Conservation (phyloP, 1,139 yeast genomes). For the Kazachstania sp. region DNA sequence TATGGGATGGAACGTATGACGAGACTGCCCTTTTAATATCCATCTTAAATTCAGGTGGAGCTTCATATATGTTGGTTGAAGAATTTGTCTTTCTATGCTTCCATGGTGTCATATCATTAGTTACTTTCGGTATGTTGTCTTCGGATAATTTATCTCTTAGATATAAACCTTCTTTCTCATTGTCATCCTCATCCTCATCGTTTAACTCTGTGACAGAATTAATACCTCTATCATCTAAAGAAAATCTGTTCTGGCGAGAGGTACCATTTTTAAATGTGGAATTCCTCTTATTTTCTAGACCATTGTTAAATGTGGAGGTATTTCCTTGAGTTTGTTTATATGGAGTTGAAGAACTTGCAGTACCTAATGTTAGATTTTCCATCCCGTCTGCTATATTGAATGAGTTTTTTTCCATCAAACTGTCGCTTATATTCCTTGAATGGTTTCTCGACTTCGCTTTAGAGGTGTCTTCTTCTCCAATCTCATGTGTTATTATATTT, state of each 20-base stretch:
- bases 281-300: too few relatives aligned
- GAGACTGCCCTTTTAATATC: too few relatives aligned
- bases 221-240: not conserved
- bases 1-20: too few relatives aligned
- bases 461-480: too few relatives aligned
- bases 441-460: not conserved
- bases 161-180: not conserved
- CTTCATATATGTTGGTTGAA: not conserved
- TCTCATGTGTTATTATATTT: too few relatives aligned
- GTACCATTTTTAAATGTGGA: too few relatives aligned
- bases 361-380: not conserved
- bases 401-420: not conserved
- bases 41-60: too few relatives aligned
- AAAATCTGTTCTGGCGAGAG: not conserved
- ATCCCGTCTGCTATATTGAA: not conserved
- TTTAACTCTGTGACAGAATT: not conserved
- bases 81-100: constrained; percentile 1
- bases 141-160: constrained; percentile 3
- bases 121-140: constrained; percentile 29
- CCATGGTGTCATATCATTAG: constrained; percentile 12
- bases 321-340: not conserved
- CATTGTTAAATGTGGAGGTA: too few relatives aligned
- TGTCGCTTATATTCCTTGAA: not conserved
- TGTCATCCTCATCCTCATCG: constrained; percentile 1
- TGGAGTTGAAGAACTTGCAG: not conserved